Conservation (phyloP, 164 flowering plant genomes). For the Magnolia sinica region DNA sequence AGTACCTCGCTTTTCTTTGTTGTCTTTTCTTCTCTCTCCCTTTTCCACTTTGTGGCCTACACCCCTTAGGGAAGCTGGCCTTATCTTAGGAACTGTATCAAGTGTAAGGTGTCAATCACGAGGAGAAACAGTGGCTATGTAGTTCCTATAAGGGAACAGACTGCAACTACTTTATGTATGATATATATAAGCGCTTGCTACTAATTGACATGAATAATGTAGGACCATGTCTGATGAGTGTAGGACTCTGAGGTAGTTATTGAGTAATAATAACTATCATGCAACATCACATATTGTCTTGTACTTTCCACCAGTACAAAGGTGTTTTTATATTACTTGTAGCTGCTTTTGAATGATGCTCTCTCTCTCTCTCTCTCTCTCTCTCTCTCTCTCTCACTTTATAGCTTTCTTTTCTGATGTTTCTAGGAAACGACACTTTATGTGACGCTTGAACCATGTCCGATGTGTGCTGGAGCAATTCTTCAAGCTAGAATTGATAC, state of each 20-base stretch:
- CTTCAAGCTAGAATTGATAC: conserved; percentile 84
- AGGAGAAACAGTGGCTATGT: no score
- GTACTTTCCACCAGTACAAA: neutral
- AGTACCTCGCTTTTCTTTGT: no score
- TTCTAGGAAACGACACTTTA: conserved; percentile 81
- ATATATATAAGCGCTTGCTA: neutral
- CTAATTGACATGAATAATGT: neutral
- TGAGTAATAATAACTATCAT: neutral
- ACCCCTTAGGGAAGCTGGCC: no score
- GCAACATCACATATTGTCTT: neutral
- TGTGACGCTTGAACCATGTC: conserved; percentile 96
- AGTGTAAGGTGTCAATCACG: no score
- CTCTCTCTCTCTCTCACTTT: neutral
- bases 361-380: neutral
- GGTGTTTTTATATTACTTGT: neutral
- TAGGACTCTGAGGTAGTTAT: neutral
- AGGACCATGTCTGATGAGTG: neutral
- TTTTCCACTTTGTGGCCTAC: no score
- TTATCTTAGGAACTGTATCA: no score
- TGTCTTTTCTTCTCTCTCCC: no score
- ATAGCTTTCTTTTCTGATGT: neutral
- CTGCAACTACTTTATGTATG: neutral
- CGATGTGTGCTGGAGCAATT: conserved; percentile 99
- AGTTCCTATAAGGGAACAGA: no score
- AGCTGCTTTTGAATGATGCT: neutral